Evolutionary conservation across 2,329 filamentous ascomycete genomes (phyloP), one percentile per base, ranked within the genome.

Genomic region (Penicillium sp.): DNA sequence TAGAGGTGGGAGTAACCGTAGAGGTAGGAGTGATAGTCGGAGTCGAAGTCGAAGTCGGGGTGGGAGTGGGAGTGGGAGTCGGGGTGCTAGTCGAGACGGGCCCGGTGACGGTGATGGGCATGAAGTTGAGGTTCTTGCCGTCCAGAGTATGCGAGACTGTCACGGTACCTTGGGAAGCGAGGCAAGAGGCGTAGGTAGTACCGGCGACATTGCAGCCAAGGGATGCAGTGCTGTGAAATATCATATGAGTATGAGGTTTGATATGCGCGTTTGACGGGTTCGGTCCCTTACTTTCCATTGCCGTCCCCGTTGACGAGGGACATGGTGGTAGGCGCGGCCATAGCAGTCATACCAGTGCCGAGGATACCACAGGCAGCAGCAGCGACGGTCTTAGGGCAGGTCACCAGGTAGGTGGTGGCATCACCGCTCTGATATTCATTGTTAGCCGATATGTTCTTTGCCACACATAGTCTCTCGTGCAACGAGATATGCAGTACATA

Each of bases 141-240:
- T 38, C 38, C 36, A 59, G 46, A 10, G 57, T 59, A n/a, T 45
- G 37, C 5, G 43, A 42, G 23, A 55, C 54, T 5, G 46, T 51
- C 14, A 44, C 53, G 14, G 45, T 54, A 42, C 59, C 57, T n/a
- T 46, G 32, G n/a, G 38, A 9, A 8, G 54, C 47, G 6, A 36
- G 44, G 55, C 62, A 65, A 14, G 57, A 60, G 47, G 59, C 47
- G 34, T 47, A 60, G 37, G 62, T 63, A 27, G 59, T 59, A 40
- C 56, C 52, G 16, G 47, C 49, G 49, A 59, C 34, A 6, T 53
- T 47, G 60, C 62, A 65, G 38, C 56, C 57, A 37, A 59, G 38
- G n/a, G 52, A 45, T 31, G 54, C 54, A 34, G 44, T 46, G 41
- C 50, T 56, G 22, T 18, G 26, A 31, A 14, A 22, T 14, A 1